These are phyloP conservation scores for Candida nanaspora DNA, from an alignment of 805 yeast species.

Conservation along the genomic window DNA sequence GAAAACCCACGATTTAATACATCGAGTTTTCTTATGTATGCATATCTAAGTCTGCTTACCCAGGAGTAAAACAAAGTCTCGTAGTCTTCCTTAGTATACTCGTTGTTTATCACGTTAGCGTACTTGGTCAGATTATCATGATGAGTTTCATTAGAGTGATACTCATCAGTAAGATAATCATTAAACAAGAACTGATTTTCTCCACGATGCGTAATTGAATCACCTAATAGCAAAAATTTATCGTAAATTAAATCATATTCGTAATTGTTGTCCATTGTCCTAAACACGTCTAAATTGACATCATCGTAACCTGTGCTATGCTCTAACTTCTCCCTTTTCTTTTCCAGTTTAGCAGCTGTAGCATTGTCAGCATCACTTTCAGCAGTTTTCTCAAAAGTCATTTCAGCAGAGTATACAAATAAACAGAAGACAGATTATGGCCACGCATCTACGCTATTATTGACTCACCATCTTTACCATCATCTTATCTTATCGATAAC, in stretches of 20 bases:
- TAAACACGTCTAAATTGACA: not conserved
- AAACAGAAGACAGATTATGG: too few relatives aligned
- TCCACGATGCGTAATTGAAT: constrained; percentile 23
- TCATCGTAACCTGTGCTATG: not conserved
- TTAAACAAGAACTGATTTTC: constrained; percentile 14
- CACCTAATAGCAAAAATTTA: constrained; percentile 21
- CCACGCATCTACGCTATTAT: too few relatives aligned
- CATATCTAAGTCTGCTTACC: constrained; percentile 17
- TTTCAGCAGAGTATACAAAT: too few relatives aligned
- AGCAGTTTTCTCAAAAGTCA: too few relatives aligned
- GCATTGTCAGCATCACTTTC: too few relatives aligned
- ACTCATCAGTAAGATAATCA: constrained; percentile 14
- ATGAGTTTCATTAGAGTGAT: constrained; percentile 2
- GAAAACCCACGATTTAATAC: constrained; percentile 65
- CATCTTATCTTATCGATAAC: too few relatives aligned
- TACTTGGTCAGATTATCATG: not conserved
- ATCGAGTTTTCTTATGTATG: constrained; percentile 55
- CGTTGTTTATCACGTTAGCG: not conserved
- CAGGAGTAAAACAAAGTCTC: constrained; percentile 10
- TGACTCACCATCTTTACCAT: too few relatives aligned
- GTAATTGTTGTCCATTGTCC: constrained; percentile 1
- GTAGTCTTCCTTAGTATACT: not conserved
- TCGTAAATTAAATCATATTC: constrained; percentile 13
- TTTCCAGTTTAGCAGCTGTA: too few relatives aligned
- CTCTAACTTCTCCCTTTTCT: too few relatives aligned